Percentiles rank a stretch among this genome's conserved stretches.
Conservation (phyloP, 2,329 filamentous ascomycete species). For the Pyrenophora teres region DNA sequence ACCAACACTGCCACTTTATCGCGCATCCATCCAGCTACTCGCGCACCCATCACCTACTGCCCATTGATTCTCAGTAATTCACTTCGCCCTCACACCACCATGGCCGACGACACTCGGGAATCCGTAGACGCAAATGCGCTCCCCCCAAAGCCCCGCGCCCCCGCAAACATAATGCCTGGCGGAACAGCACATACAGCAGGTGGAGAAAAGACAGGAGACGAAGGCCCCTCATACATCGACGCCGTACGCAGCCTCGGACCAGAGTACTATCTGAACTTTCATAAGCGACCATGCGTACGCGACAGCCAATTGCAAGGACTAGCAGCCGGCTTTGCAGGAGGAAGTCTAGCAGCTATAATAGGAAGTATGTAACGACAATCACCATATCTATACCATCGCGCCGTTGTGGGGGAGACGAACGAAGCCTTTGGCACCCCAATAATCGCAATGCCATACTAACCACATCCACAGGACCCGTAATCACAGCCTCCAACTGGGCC, state of each 20-base stretch:
- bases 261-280: constrained; percentile 72
- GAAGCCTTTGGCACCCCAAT: background rate
- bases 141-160: constrained; percentile 28
- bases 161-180: constrained; percentile 54
- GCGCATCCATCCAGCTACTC: background rate
- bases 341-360: constrained; percentile 73
- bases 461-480: constrained; percentile 59
- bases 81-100: constrained; percentile 30
- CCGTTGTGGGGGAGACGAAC: background rate
- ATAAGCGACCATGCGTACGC: constrained; percentile 81
- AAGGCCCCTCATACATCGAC: constrained; percentile 55
- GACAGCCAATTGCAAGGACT: constrained; percentile 85
- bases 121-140: constrained; percentile 23
- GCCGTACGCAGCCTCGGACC: constrained; percentile 69
- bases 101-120: constrained; percentile 55
- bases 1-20: background rate
- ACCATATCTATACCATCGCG: constrained; percentile 4
- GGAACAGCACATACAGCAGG: constrained; percentile 64
- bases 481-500: constrained; percentile 80
- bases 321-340: constrained; percentile 74
- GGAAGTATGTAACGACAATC: constrained; percentile 62
- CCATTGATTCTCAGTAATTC: constrained; percentile 10
- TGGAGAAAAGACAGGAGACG: constrained; percentile 51
- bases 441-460: constrained; percentile 9
- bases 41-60: background rate